phyloP scores from a whole-genome alignment of 164 flowering plant species.

The Umbellularia californica region DNA sequence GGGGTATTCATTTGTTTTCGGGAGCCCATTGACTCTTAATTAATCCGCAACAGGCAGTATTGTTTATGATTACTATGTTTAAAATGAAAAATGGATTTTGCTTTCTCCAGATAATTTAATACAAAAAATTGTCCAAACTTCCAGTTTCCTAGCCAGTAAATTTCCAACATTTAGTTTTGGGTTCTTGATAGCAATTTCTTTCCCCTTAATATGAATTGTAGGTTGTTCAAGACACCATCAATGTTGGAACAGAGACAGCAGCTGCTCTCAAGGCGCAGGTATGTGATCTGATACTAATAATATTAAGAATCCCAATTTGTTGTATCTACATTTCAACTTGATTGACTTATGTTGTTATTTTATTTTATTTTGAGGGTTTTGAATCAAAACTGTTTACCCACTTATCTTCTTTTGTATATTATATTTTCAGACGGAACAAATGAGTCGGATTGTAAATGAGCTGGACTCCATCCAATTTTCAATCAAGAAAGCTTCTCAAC shows the following conservation, averaged over 20 bases:
- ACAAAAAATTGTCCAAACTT: too few species aligned
- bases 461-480: slow-evolving; percentile 93
- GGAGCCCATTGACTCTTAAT: too few species aligned
- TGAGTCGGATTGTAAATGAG: slow-evolving; percentile 92
- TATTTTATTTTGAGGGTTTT: too few species aligned
- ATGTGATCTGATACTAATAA: slow-evolving; percentile 7
- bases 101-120: too few species aligned
- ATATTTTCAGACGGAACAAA: slow-evolving; percentile 89
- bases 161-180: neutral
- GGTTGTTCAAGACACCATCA: slow-evolving; percentile 79
- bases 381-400: neutral
- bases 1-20: too few species aligned
- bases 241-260: slow-evolving; percentile 87
- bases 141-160: neutral
- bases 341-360: neutral
- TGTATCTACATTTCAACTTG: neutral
- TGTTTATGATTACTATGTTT: too few species aligned
- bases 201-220: slow-evolving; percentile 18
- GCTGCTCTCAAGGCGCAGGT: slow-evolving; percentile 95
- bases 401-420: neutral
- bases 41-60: too few species aligned
- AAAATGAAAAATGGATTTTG: too few species aligned
- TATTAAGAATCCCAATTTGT: neutral
- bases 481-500: slow-evolving; percentile 79
- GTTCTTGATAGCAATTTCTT: neutral